These are phyloP conservation scores for Patellifolia procumbens DNA, from an alignment of 179 eudicot genomes.

Conservation along the genomic window DNA sequence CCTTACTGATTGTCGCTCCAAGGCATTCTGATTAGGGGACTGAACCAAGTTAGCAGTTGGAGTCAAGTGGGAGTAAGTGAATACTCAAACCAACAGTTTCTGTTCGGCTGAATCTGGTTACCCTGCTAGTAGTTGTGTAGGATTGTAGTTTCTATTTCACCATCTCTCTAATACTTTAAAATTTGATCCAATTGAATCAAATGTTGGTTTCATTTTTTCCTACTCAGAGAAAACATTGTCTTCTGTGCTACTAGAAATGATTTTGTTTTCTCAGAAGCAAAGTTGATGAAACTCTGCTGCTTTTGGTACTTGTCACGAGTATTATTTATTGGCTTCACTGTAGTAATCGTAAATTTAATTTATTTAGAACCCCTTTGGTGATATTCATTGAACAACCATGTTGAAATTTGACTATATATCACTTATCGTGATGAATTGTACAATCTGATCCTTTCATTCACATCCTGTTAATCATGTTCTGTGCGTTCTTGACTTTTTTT, in stretches of 20 bases:
- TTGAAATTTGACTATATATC: background rate
- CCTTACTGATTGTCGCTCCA: background rate
- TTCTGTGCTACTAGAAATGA: background rate
- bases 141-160: background rate
- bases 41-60: background rate
- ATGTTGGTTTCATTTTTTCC: constrained; percentile 1
- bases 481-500: background rate
- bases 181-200: background rate
- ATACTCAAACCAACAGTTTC: background rate
- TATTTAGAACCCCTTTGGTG: background rate
- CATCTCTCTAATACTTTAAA: background rate
- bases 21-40: background rate
- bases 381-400: background rate
- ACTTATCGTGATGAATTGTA: background rate
- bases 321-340: background rate
- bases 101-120: background rate
- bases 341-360: background rate
- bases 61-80: background rate
- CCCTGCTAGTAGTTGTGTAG: background rate
- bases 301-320: background rate
- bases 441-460: background rate
- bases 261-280: background rate
- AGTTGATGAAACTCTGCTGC: too few species aligned
- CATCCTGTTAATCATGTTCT: background rate
- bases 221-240: background rate